Percentiles rank a stretch among this genome's conserved stretches.
Conservation (phyloP, 2,329 filamentous ascomycete species). For the Trichothecium roseum region DNA sequence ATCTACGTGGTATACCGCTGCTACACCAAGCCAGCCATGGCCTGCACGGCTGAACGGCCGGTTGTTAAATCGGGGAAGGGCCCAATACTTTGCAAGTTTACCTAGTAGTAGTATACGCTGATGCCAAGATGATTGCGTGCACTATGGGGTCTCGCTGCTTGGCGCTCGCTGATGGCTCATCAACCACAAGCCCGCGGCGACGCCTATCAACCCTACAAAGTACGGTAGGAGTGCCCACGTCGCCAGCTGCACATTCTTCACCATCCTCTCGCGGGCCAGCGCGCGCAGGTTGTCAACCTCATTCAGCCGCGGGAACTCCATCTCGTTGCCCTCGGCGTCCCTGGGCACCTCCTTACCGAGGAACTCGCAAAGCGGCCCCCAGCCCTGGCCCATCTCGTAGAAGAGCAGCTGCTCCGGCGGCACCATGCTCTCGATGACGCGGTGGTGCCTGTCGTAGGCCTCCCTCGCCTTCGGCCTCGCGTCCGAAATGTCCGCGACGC, state of each 20-base stretch:
- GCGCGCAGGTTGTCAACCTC: constrained; percentile 4
- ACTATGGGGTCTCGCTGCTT: too few relatives aligned
- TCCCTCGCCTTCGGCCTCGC: constrained; percentile 11
- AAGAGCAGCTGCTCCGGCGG: constrained; percentile 13
- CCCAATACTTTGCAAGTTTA: too few relatives aligned
- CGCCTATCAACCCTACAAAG: constrained; percentile 1
- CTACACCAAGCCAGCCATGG: too few relatives aligned
- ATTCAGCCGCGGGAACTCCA: constrained; percentile 20
- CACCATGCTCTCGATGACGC: constrained; percentile 15
- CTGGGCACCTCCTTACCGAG: constrained; percentile 18
- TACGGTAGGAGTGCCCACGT: not conserved
- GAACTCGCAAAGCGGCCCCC: constrained; percentile 25
- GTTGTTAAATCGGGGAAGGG: too few relatives aligned
- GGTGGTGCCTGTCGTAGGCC: constrained; percentile 18
- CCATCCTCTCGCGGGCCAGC: constrained; percentile 2
- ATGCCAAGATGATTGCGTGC: too few relatives aligned
- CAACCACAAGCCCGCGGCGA: not conserved
- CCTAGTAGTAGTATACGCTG: too few relatives aligned
- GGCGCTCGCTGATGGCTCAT: constrained; percentile 1
- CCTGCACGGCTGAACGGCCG: too few relatives aligned
- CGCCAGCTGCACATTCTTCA: constrained; percentile 1
- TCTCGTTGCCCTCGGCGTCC: constrained; percentile 1
- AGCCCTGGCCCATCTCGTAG: constrained; percentile 20
- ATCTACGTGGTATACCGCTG: too few relatives aligned
- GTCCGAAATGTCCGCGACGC: constrained; percentile 11